Conservation (phyloP, 1,284 basidiomycete species). For the Melampsora americana region DNA sequence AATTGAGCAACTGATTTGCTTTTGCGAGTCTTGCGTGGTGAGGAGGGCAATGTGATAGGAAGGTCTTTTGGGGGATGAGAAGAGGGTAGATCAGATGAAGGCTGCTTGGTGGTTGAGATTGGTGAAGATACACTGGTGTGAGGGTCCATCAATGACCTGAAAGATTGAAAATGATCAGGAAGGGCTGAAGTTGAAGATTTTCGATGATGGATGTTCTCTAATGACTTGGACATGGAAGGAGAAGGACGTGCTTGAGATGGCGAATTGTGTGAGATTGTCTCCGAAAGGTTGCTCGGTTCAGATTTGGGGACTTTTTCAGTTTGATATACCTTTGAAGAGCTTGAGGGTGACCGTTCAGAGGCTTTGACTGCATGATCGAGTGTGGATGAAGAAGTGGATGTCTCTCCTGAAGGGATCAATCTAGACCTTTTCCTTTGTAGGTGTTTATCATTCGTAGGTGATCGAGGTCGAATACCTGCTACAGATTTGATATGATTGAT, state of each 20-base stretch:
- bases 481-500: too few species aligned
- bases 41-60: neutral
- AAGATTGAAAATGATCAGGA: neutral
- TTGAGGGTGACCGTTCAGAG: neutral
- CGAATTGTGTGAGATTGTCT: neutral
- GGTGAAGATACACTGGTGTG: neutral
- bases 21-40: too few species aligned
- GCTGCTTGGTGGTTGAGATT: neutral
- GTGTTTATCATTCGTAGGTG: too few species aligned
- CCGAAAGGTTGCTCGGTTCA: neutral
- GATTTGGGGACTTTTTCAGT: neutral
- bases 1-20: too few species aligned
- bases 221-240: neutral
- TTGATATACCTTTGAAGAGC: neutral
- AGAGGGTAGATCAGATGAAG: neutral
- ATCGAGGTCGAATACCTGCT: too few species aligned
- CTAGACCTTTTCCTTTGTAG: too few species aligned
- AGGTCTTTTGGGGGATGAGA: neutral
- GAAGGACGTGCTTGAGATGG: neutral
- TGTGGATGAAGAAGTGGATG: neutral
- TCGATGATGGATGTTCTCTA: neutral
- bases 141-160: neutral
- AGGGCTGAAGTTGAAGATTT: neutral
- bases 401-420: too few species aligned
- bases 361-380: neutral